Base-by-base conservation (phyloP, 768 basidiomycete species). In the Hemileccinum impolitum region DNA sequence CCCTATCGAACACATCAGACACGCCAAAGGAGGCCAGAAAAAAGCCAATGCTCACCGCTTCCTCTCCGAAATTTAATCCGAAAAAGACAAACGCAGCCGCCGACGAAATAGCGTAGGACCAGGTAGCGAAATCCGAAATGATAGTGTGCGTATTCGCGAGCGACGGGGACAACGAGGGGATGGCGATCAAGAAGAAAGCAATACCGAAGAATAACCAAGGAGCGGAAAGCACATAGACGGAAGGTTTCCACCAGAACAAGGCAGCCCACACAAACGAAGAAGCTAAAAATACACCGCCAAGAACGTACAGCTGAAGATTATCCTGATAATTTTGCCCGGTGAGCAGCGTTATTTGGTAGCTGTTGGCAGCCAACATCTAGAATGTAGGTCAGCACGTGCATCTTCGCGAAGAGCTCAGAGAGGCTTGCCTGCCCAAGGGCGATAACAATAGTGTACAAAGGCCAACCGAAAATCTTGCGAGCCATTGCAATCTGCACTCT, bases 11-110 rank as follows among this genome's bases (percentile, higher is more conserved):
- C 38, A 19, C 39, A 26, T 54, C 47, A 55, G 59, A 42, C 2
- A 47, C 23, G 23, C 23, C 23, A 23, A 23, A 23, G 23, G 23
- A 23, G 25, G 39, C 21, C 26, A n/a, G 40, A 18, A n/a, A 14
- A 40, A 30, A 30, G 11, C n/a, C 7, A 35, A 72, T 76, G 43
- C 61, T 0, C 68, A 87, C 88, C 15, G 93, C 94, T 77, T 95
- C 94, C 73, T 96, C 94, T 66, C 94, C 94, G 65, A 96, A 96
- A 69, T 96, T 96, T 53, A 94, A 77, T 61, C 93, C 94, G 61
- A 96, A 96, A 79, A 92, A 94, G 42, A 83, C 72, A 77, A 95
- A 96, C 11, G 90, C 86, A 26, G 90, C 94, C 12, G 93, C 86
- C n/a, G 94, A 95, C 17, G 87, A 93, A 43, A 91, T 68, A 26